These are phyloP conservation scores for Pestalotiopsis sp. DNA, from an alignment of 2,329 filamentous ascomycete species.

Conservation along the genomic window DNA sequence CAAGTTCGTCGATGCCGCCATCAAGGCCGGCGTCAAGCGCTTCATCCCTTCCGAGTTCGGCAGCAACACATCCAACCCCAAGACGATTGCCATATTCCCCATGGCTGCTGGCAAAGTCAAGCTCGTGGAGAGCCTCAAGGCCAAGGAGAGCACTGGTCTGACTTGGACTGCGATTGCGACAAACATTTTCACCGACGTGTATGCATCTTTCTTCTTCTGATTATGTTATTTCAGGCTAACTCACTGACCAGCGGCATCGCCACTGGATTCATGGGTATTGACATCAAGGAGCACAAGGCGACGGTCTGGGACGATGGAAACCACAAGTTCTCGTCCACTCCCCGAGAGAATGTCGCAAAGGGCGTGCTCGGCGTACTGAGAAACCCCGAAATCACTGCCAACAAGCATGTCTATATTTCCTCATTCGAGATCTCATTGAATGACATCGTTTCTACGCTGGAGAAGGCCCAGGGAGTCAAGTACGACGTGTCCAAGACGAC, in stretches of 20 bases:
- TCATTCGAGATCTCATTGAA: not conserved
- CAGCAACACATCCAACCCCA: not conserved
- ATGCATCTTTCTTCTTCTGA: not conserved
- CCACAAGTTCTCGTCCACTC: not conserved
- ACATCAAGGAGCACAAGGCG: not conserved
- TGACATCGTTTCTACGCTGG: not conserved
- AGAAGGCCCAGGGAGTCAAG: not conserved
- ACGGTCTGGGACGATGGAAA: not conserved
- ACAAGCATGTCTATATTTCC: not conserved
- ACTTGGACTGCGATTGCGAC: not conserved
- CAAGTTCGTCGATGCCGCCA: not conserved
- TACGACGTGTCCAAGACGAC: not conserved
- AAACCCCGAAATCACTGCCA: not conserved
- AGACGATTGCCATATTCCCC: not conserved
- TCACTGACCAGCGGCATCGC: not conserved
- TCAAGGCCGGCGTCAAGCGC: not conserved
- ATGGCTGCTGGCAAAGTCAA: not conserved
- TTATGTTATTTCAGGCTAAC: not conserved
- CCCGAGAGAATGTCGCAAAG: not conserved
- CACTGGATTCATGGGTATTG: not conserved
- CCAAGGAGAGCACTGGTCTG: not conserved
- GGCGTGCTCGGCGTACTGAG: not conserved
- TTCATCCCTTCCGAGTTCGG: not conserved
- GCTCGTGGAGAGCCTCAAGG: not conserved
- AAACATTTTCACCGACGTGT: not conserved